Evolutionary conservation across 192 early-diverging fungal genomes (phyloP).

Genomic region (Linnemannia exigua): DNA sequence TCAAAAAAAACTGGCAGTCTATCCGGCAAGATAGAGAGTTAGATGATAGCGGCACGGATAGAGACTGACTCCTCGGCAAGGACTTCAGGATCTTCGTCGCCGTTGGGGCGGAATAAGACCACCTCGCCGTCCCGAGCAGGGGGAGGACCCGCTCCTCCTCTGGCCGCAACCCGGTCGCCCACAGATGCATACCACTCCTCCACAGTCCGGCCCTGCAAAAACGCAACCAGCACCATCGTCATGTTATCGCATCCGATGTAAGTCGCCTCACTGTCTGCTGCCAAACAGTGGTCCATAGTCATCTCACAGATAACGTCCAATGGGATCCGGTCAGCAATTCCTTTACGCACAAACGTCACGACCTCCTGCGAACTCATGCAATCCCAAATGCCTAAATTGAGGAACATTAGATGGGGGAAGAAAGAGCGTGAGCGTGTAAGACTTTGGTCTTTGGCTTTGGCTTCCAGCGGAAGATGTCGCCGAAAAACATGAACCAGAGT

Average conservation of each 20-base stretch:
- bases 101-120: constrained; percentile 23
- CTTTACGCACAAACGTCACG: constrained; percentile 85
- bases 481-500: too few relatives aligned
- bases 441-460: too few relatives aligned
- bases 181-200: constrained; percentile 84
- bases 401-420: not conserved
- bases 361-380: constrained; percentile 94
- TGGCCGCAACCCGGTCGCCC: constrained; percentile 24
- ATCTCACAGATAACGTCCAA: constrained; percentile 85
- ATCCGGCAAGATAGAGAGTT: not conserved
- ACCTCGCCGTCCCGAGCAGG: not conserved
- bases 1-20: too few relatives aligned
- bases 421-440: not conserved
- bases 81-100: constrained; percentile 45
- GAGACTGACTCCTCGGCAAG: constrained; percentile 12
- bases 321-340: constrained; percentile 71
- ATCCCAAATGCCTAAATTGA: constrained; percentile 94
- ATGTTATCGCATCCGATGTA: constrained; percentile 99
- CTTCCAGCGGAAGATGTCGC: not conserved
- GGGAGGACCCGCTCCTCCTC: constrained; percentile 32
- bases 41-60: not conserved
- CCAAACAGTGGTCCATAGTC: constrained; percentile 94
- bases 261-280: constrained; percentile 87
- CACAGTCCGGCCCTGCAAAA: constrained; percentile 82
- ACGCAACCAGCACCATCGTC: constrained; percentile 93